Conservation (phyloP, 768 basidiomycete genomes). For the Suillus americanus region DNA sequence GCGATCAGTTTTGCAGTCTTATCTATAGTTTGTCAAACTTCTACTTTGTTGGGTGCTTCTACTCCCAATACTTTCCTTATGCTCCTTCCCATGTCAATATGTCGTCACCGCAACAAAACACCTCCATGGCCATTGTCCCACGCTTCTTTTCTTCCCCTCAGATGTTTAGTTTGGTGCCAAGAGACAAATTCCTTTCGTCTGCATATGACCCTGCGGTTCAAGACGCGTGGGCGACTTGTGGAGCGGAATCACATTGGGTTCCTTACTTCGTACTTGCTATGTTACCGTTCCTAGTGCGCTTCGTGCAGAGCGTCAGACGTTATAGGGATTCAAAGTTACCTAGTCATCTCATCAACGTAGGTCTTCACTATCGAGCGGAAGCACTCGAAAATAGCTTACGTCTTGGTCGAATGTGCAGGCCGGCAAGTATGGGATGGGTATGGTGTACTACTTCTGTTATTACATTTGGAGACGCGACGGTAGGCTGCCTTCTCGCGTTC, state of each 20-base stretch:
- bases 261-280: slow-evolving; percentile 55
- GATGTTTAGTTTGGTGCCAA: not conserved
- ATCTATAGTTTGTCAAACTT: slow-evolving; percentile 72
- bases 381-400: not conserved
- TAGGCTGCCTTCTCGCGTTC: slow-evolving; percentile 15
- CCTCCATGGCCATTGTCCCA: not conserved
- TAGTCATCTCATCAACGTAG: slow-evolving; percentile 87
- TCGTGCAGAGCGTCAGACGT: slow-evolving; percentile 86
- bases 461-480: slow-evolving; percentile 77
- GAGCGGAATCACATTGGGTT: slow-evolving; percentile 55
- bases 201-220: slow-evolving; percentile 37
- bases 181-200: slow-evolving; percentile 4
- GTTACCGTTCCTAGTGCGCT: slow-evolving; percentile 73
- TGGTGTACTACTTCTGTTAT: slow-evolving; percentile 67
- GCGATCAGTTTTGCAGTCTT: slow-evolving; percentile 83
- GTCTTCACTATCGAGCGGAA: slow-evolving; percentile 23
- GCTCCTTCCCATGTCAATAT: not conserved
- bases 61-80: slow-evolving; percentile 33
- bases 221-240: slow-evolving; percentile 42
- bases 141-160: not conserved
- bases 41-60: slow-evolving; percentile 74
- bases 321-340: slow-evolving; percentile 72
- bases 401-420: slow-evolving; percentile 46
- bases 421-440: slow-evolving; percentile 77
- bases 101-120: not conserved